These are phyloP conservation scores for Chlamydomonas asymmetrica DNA, from an alignment of 139 green algal genomes.

Conservation along the genomic window DNA sequence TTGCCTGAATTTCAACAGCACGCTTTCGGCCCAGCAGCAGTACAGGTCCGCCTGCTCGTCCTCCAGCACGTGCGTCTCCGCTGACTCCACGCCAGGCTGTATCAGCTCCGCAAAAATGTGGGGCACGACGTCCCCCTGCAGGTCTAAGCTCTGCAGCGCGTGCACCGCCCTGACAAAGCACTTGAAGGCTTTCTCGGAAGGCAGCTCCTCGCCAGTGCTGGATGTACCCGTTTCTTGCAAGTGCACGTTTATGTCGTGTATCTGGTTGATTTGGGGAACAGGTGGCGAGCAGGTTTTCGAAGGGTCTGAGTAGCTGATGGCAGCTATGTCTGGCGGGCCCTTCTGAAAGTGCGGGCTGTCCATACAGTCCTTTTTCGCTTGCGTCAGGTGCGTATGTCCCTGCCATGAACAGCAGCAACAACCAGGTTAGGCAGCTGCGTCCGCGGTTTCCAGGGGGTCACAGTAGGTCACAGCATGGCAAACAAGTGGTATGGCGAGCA, in stretches of 20 bases:
- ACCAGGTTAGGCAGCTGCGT: too few relatives aligned
- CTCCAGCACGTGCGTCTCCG: constrained; percentile 47
- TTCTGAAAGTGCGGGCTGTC: background rate
- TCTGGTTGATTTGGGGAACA: constrained; percentile 10
- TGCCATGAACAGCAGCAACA: too few relatives aligned
- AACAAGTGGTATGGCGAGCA: too few relatives aligned
- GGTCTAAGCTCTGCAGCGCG: constrained; percentile 57
- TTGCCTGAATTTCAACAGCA: constrained; percentile 66
- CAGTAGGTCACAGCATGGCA: too few relatives aligned
- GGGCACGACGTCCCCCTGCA: constrained; percentile 35
- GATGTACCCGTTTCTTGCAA: constrained; percentile 25
- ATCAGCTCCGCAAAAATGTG: constrained; percentile 36
- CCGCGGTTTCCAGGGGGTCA: too few relatives aligned
- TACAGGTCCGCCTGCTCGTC: constrained; percentile 74
- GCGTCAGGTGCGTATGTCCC: constrained; percentile 40
- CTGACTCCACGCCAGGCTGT: constrained; percentile 13
- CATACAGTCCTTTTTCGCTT: constrained; percentile 35
- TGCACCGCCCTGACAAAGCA: constrained; percentile 66
- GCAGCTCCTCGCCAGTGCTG: constrained; percentile 32
- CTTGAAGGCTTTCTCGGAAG: constrained; percentile 58
- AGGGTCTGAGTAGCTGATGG: constrained; percentile 16
- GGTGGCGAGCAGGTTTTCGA: background rate
- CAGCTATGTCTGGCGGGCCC: constrained; percentile 6
- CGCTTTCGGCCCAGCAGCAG: constrained; percentile 68
- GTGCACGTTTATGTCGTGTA: constrained; percentile 36